Conservation (phyloP, 2,329 filamentous ascomycete genomes). For the Aspergillus spinulosporus region DNA sequence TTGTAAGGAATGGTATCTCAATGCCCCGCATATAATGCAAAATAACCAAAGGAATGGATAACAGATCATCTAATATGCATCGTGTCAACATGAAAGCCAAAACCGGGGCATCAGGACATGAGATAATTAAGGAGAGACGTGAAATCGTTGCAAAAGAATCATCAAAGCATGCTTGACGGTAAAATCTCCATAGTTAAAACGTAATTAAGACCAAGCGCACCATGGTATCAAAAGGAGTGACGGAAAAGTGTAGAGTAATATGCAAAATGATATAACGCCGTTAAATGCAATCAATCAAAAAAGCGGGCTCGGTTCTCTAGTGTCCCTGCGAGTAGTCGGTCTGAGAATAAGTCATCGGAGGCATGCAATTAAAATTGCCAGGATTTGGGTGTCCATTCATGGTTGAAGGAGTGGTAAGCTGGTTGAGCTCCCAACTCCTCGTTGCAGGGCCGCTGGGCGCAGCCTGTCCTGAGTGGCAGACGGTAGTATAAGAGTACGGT, state of each 20-base stretch:
- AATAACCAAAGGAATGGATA: slow-evolving; percentile 34
- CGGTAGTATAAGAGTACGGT: slow-evolving; percentile 35
- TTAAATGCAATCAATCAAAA: slow-evolving; percentile 17
- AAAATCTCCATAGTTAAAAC: slow-evolving; percentile 24
- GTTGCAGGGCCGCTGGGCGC: slow-evolving; percentile 34
- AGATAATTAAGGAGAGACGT: slow-evolving; percentile 37
- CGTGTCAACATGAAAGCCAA: slow-evolving; percentile 22
- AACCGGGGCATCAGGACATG: slow-evolving; percentile 35
- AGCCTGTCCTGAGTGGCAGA: slow-evolving; percentile 31
- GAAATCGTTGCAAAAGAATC: slow-evolving; percentile 31
- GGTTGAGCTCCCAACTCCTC: slow-evolving; percentile 42
- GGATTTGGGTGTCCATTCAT: slow-evolving; percentile 32
- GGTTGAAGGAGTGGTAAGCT: slow-evolving; percentile 30
- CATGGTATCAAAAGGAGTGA: slow-evolving; percentile 32
- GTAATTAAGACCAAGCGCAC: slow-evolving; percentile 27
- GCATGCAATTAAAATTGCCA: slow-evolving; percentile 35
- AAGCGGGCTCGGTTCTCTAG: slow-evolving; percentile 15
- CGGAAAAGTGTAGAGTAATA: slow-evolving; percentile 16
- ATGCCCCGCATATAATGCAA: slow-evolving; percentile 35
- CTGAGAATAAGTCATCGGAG: slow-evolving; percentile 36
- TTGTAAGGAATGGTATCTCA: slow-evolving; percentile 35
- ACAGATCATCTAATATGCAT: slow-evolving; percentile 37
- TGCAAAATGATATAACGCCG: slow-evolving; percentile 18
- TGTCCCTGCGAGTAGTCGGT: slow-evolving; percentile 29
- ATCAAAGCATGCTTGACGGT: slow-evolving; percentile 24